phyloP scores from a whole-genome alignment of 805 yeast genomes.

The Metschnikowia orientalis region DNA sequence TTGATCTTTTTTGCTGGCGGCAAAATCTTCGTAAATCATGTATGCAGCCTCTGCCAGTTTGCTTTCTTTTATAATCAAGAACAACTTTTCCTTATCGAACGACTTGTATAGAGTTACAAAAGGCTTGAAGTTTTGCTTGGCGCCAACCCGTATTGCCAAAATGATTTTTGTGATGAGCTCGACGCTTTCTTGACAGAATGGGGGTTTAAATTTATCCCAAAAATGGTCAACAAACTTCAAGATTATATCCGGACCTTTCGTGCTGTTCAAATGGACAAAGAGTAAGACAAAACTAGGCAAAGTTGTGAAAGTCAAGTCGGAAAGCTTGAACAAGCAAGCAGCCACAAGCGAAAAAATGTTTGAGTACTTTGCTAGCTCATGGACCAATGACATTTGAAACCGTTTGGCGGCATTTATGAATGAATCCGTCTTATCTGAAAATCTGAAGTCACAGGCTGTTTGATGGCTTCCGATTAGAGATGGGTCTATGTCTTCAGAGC shows the following conservation, averaged over 20 bases:
- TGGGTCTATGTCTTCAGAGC: constrained; percentile 21
- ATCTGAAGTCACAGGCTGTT: too few species aligned
- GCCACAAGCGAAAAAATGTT: constrained; percentile 31
- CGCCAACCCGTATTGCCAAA: constrained; percentile 39
- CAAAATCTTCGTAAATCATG: constrained; percentile 45
- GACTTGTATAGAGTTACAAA: constrained; percentile 27
- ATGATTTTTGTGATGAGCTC: constrained; percentile 21
- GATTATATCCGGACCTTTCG: constrained; percentile 3
- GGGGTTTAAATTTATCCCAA: constrained; percentile 3
- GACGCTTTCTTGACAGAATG: constrained; percentile 7
- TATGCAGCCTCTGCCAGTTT: constrained; percentile 40
- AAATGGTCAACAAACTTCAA: constrained; percentile 1
- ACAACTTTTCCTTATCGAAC: constrained; percentile 27
- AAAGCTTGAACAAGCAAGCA: constrained; percentile 23
- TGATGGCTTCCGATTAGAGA: too few species aligned
- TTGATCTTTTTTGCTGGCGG: constrained; percentile 1
- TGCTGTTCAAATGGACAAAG: constrained; percentile 18
- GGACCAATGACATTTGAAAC: constrained; percentile 32
- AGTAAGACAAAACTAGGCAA: constrained; percentile 27
- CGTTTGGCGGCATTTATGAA: too few species aligned
- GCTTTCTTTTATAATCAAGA: constrained; percentile 27
- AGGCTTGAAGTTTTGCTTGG: constrained; percentile 22
- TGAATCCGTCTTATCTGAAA: too few species aligned
- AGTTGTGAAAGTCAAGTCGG: constrained; percentile 20
- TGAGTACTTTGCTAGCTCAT: constrained; percentile 26